Evolutionary conservation across 805 yeast genomes (phyloP).

Genomic region (Starmerella cellae): DNA sequence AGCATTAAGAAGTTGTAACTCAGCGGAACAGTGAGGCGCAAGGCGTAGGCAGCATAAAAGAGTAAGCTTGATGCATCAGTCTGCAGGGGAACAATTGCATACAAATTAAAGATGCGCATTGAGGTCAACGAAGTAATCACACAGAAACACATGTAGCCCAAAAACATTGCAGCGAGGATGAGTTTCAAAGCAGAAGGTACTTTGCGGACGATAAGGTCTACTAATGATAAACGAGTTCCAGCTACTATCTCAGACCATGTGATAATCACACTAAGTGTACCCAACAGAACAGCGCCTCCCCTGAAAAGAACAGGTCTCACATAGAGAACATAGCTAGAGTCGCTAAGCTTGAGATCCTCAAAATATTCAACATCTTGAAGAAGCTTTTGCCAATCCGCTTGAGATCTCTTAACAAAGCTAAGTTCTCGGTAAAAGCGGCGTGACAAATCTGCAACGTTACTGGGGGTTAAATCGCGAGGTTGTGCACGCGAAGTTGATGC

Average conservation of each 20-base stretch:
- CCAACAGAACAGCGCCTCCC: conserved; percentile 33
- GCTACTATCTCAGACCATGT: conserved; percentile 67
- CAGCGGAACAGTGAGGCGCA: conserved; percentile 70
- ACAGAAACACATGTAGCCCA: conserved; percentile 56
- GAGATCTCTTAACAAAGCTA: conserved; percentile 40
- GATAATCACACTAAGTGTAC: conserved; percentile 37
- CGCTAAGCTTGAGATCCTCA: conserved; percentile 36
- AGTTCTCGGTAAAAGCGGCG: conserved; percentile 40
- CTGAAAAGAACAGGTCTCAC: conserved; percentile 37
- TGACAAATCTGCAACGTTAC: conserved; percentile 40
- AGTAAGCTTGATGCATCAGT: conserved; percentile 65
- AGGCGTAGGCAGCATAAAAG: conserved; percentile 67
- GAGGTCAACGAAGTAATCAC: conserved; percentile 54
- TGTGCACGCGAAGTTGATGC: conserved; percentile 15
- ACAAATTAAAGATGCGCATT: conserved; percentile 58
- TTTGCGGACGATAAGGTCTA: conserved; percentile 36
- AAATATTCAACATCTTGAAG: conserved; percentile 38
- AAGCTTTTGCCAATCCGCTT: conserved; percentile 43
- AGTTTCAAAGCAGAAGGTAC: conserved; percentile 32
- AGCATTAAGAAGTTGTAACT: conserved; percentile 66
- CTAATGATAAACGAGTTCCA: conserved; percentile 49
- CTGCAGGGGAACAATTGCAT: conserved; percentile 55
- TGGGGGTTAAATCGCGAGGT: conserved; percentile 25
- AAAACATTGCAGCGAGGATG: conserved; percentile 33
- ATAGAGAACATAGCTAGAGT: conserved; percentile 6